Evolutionary conservation across 2,329 filamentous ascomycete genomes (phyloP), one percentile per base, ranked within the genome.

Genomic region (Arthrobotrys sphaeroides): DNA sequence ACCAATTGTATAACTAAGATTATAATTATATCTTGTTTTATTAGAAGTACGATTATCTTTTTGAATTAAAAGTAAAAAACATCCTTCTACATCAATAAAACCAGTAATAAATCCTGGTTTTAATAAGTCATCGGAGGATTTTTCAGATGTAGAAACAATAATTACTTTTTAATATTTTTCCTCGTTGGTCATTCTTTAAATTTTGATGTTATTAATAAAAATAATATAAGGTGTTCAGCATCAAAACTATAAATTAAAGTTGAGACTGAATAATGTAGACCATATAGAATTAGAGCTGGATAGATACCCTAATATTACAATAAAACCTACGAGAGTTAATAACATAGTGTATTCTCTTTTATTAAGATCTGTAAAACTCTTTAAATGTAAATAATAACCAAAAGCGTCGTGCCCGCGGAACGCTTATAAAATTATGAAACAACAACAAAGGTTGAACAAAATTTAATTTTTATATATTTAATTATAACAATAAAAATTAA

Each of bases 261-360:
- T 77, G 78, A 81, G 68, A 80, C 78, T 64, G 78, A 79, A 77
- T 80, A 82, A 78, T 82, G 79, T 81, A 81, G 79, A 78, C 80
- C 80, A 79, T 82, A 80, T 80, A 82, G 77, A 65, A 82, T 80
- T 79, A 79, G 78, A 67, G 77, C 77, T 79, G 80, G 80, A 66
- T 81, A 82, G 73, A 82, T 78, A 79, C n/a, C 81, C 80, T 77
- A 82, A 80, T 77, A 82, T 47, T 49, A 82, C 77, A 67, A 80
- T 82, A 78, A 82, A 81, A 77, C 80, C n/a, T n/a, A n/a, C n/a
- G n/a, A n/a, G n/a, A n/a, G n/a, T n/a, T n/a, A n/a, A n/a, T n/a
- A n/a, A n/a, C n/a, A n/a, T n/a, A n/a, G n/a, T n/a, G n/a, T n/a
- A n/a, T n/a, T n/a, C n/a, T n/a, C n/a, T n/a, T n/a, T n/a, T n/a